Evolutionary conservation across 2,329 filamentous ascomycete genomes (phyloP), one percentile per base, ranked within the genome.

Genomic region (Penicillium sp.): DNA sequence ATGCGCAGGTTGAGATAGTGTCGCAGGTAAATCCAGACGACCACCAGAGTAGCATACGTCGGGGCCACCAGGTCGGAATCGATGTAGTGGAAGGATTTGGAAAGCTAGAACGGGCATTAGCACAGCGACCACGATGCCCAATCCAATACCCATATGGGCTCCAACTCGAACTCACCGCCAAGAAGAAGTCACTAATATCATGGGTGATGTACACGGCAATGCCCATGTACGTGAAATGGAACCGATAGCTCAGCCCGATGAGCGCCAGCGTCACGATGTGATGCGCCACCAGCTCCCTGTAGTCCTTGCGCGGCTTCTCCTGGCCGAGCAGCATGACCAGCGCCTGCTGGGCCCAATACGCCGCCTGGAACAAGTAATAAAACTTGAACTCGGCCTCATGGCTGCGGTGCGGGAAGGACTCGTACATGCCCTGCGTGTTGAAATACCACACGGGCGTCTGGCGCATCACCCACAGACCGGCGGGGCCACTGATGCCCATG

Each of bases 161-260:
- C 21, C 2, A 18, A 23, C 9, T 7, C 11, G 3, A 32, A 43
- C 48, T 25, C 77, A 88, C 86, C 20, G 89, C 89, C 29, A 95
- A 77, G 77, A 95, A 95, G 70, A 94, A 94, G 66, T 95, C 89
- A 50, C 83, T 87, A 44, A 95, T 86, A 63, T 95, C 89, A 68
- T 94, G 87, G 8, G 89, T 94, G 41, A 90, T 86, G 68, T 94
- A 95, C 18, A 95, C 86, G 17, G 87, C 86, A 39, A 95, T 70
- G 8, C 89, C 89, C 62, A 95, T 93, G 69, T 94, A 90, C 15
- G 88, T 91, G 65, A 95, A 95, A 70, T 95, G 89, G 72, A 94
- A 95, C 48, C 87, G 81, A 71, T 95, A 95, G 71, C 86, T 91
- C 57, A 89, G 71, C 50, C 70, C 83, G 53, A 95, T 94, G 54